Conservation (phyloP, 228 moss, liverwort and hornwort species). For the Sphagnum fallax region DNA sequence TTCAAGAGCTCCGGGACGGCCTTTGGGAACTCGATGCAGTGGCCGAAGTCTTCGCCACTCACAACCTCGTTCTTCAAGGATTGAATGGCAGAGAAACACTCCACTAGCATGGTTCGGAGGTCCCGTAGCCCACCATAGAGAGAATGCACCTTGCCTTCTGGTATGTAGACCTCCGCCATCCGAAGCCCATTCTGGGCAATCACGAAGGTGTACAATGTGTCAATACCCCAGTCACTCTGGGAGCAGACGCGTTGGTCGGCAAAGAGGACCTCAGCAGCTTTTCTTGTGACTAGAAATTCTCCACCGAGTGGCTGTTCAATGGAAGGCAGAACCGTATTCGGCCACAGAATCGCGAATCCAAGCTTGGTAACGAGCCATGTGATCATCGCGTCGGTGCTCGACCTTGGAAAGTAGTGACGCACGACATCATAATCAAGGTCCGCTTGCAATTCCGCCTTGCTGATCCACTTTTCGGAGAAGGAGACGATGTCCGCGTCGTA, state of each 20-base stretch:
- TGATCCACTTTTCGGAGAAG: constrained; percentile 34
- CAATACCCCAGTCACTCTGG: constrained; percentile 47
- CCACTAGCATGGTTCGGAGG: constrained; percentile 34
- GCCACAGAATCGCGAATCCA: constrained; percentile 38
- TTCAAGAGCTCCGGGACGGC: constrained; percentile 29
- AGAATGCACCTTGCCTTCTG: constrained; percentile 37
- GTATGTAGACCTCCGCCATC: constrained; percentile 34
- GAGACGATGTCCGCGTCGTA: constrained; percentile 44
- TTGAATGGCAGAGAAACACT: constrained; percentile 36
- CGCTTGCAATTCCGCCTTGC: constrained; percentile 37
- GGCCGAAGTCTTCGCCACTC: constrained; percentile 1
- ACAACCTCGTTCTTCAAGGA: constrained; percentile 19
- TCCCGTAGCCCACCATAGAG: constrained; percentile 36
- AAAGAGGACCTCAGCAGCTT: constrained; percentile 22
- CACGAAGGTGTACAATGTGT: constrained; percentile 38
- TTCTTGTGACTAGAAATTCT: constrained; percentile 26
- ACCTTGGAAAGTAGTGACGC: constrained; percentile 41
- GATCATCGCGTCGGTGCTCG: constrained; percentile 47
- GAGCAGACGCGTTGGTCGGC: constrained; percentile 25
- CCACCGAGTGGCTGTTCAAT: constrained; percentile 42
- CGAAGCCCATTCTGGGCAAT: constrained; percentile 20
- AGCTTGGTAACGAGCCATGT: constrained; percentile 46
- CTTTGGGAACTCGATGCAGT: constrained; percentile 26
- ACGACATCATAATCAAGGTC: constrained; percentile 38
- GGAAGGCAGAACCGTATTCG: constrained; percentile 19